Base-by-base conservation (phyloP, 2,329 filamentous ascomycete species). In the Apiospora arundinis region DNA sequence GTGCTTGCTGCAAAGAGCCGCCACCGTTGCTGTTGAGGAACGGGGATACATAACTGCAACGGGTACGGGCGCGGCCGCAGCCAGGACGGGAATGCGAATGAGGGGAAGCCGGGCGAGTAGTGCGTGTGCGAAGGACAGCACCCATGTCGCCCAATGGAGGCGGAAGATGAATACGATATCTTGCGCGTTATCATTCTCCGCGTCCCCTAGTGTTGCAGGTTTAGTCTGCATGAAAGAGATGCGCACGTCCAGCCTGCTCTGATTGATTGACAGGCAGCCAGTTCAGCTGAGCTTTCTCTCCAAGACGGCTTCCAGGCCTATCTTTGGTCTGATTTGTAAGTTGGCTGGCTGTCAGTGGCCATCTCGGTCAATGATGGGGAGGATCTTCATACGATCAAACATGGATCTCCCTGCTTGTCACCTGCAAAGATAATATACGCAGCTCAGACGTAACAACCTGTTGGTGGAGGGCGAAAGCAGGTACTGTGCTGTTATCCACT, bases 1-100 rank as follows among this genome's bases (percentile, higher is more conserved):
- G 32, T 63, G 56, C 56, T 63, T 63, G 56, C 56, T 63, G 56
- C 56, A 63, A 21, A 21, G 32, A 63, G 56, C 56, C 56, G 56
- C 18, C 56, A 40, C 56, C 56, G 28, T 63, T 63, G 56, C 18
- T 40, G 37, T 40, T 40, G 56, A 37, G 18, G 56, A 63, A 63
- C 56, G 56, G 32, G 56, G 28, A n/a, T 63, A 40, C 56, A 40
- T 40, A 9, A 4, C 28, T 63, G 56, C 56, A 63, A n/a, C 32
- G 56, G 56, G 18, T 63, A 63, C 56, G 32, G 56, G 56, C 32
- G 18, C 32, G 8, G 21, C 28, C 18, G 7, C 56, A 40, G 56
- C 56, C 56, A 40, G 18, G 18, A 5, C 56, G 56, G 32, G 56
- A 40, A 21, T 12, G 18, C 52, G 52, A 60, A 60, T 37, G 52